phyloP scores from a whole-genome alignment of 345 rosid genomes.

The Populus nigra region DNA sequence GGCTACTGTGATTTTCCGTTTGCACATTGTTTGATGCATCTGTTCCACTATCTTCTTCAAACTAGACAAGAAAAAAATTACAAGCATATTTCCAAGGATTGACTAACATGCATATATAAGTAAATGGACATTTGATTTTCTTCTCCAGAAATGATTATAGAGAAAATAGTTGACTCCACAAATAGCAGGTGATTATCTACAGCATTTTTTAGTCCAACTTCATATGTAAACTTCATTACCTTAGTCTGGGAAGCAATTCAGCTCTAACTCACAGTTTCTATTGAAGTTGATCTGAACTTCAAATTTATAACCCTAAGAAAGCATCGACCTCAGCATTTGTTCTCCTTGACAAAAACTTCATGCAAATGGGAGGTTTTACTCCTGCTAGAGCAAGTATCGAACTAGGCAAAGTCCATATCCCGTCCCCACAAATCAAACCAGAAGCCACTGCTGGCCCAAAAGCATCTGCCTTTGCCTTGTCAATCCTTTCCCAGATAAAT shows the following conservation, averaged over 20 bases:
- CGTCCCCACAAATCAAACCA: slow-evolving; percentile 28
- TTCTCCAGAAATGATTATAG: background rate
- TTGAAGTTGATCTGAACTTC: background rate
- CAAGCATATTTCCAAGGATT: background rate
- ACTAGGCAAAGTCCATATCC: background rate
- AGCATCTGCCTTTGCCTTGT: slow-evolving; percentile 28
- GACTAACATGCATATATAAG: background rate
- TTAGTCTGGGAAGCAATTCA: background rate
- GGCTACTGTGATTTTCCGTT: background rate
- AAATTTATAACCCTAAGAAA: background rate
- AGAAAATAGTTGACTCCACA: background rate
- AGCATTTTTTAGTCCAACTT: background rate
- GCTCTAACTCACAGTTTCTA: background rate
- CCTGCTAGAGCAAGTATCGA: slow-evolving; percentile 32
- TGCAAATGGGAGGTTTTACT: slow-evolving; percentile 45
- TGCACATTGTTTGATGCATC: background rate
- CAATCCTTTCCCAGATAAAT: slow-evolving; percentile 30
- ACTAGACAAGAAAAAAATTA: background rate
- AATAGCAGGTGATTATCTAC: background rate
- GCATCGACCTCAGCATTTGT: slow-evolving; percentile 2
- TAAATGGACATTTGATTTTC: background rate
- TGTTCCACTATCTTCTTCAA: background rate
- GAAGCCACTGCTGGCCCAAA: slow-evolving; percentile 39
- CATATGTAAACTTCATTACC: background rate
- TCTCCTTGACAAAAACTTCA: slow-evolving; percentile 33